Percentiles rank a stretch among this genome's conserved stretches.
Evolutionary conservation across 768 basidiomycete species (phyloP).

Genomic region (Suillus fuscotomentosus): DNA sequence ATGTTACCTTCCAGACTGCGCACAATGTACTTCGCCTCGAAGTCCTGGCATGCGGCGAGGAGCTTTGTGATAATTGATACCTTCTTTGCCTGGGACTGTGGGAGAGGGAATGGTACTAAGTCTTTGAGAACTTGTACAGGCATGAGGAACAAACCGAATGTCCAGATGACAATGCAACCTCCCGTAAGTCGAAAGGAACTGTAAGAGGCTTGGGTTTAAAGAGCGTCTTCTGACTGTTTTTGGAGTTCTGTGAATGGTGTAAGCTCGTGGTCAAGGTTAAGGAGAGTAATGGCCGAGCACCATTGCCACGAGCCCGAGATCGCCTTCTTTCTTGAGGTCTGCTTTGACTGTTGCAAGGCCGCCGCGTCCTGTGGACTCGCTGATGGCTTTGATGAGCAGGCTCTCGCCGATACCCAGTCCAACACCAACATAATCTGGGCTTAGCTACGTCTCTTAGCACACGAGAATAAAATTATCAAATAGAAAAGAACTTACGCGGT

Average conservation of each 20-base stretch:
- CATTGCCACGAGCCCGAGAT: conserved; percentile 96
- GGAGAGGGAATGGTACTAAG: background rate
- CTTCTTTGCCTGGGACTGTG: conserved; percentile 91
- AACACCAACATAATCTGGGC: conserved; percentile 92
- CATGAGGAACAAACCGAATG: conserved; percentile 58
- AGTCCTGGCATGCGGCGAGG: conserved; percentile 85
- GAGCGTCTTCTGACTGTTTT: conserved; percentile 88
- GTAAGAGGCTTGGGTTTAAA: conserved; percentile 94
- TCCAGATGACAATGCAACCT: conserved; percentile 85
- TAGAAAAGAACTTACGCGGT: conserved; percentile 54
- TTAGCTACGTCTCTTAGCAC: conserved; percentile 50
- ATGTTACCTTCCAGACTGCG: conserved; percentile 90
- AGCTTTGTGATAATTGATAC: conserved; percentile 93
- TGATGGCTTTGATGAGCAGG: conserved; percentile 91
- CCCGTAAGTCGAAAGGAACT: conserved; percentile 77
- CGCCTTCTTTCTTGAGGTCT: conserved; percentile 93
- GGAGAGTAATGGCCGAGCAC: conserved; percentile 26
- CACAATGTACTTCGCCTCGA: conserved; percentile 96
- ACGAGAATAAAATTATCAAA: background rate
- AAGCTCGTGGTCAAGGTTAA: background rate
- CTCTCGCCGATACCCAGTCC: conserved; percentile 97
- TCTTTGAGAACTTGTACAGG: conserved; percentile 6
- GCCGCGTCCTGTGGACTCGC: conserved; percentile 91
- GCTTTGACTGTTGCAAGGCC: conserved; percentile 71
- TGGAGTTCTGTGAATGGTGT: conserved; percentile 67